Evolutionary conservation across 108 stramenopile species (phyloP).

Genomic region (Skeletonema costatum): DNA sequence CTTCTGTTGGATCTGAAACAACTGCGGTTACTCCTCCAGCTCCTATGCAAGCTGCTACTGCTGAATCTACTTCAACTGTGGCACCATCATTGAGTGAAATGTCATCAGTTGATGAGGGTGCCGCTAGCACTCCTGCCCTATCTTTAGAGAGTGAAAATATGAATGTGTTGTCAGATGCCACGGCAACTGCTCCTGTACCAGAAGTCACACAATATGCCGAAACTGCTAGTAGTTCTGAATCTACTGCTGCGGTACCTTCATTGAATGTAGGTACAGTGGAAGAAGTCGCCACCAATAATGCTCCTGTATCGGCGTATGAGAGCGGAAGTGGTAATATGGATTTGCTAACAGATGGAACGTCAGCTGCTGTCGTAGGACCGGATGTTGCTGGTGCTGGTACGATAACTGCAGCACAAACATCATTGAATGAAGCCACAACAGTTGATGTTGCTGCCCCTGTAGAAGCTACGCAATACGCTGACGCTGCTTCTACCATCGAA

Average conservation of each 20-base stretch:
- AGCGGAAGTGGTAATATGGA: too few species aligned
- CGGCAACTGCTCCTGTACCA: neutral
- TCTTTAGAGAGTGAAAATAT: neutral
- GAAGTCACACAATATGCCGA: neutral
- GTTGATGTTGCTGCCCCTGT: neutral
- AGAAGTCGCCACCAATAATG: too few species aligned
- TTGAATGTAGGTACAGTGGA: too few species aligned
- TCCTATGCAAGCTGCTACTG: too few species aligned
- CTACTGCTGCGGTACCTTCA: too few species aligned
- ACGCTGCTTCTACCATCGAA: too few species aligned
- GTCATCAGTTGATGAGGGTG: neutral
- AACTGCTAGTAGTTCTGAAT: too few species aligned
- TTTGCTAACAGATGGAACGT: too few species aligned
- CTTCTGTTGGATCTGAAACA: too few species aligned
- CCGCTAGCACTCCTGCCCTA: neutral
- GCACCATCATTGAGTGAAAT: neutral
- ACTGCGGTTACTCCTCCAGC: too few species aligned
- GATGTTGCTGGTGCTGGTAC: neutral
- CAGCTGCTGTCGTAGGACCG: neutral
- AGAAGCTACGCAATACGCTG: too few species aligned
- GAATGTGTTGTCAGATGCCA: neutral
- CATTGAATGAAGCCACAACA: neutral
- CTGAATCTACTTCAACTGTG: neutral
- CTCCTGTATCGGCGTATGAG: too few species aligned
- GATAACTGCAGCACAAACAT: neutral